These are phyloP conservation scores for Aspergillus sp. DNA, from an alignment of 2,329 filamentous ascomycete genomes.

Conservation along the genomic window DNA sequence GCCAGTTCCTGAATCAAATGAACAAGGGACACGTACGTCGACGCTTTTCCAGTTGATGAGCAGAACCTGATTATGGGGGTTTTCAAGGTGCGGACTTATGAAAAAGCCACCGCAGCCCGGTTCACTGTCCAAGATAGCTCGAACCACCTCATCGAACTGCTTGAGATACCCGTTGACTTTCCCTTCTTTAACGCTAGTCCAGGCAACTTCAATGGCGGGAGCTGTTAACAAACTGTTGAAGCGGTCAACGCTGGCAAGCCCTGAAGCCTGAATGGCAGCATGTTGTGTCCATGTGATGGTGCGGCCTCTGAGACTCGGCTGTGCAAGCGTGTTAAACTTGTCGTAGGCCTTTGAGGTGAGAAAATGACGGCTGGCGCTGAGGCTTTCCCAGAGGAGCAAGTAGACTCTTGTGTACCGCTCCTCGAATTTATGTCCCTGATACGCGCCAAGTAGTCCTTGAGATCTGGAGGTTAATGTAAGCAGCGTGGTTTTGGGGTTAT, in stretches of 20 bases:
- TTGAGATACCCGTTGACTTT: neutral
- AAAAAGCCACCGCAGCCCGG: neutral
- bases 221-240: neutral
- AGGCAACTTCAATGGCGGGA: neutral
- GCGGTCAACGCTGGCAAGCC: neutral
- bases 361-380: neutral
- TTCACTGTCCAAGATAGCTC: neutral
- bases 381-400: neutral
- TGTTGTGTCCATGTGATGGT: neutral
- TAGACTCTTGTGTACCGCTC: neutral
- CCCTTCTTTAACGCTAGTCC: neutral
- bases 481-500: too few species aligned
- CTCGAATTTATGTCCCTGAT: neutral
- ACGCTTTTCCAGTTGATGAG: neutral
- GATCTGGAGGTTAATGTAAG: too few species aligned
- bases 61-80: neutral
- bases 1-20: too few species aligned
- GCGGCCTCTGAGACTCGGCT: neutral
- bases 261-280: neutral
- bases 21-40: neutral
- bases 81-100: neutral
- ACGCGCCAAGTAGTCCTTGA: too few species aligned
- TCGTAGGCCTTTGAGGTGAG: neutral
- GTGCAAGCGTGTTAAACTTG: neutral
- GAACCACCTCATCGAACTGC: neutral